Evolutionary conservation across 257 asterid genomes (phyloP), one percentile per base, ranked within the genome.

Genomic region (Solanum okadae): DNA sequence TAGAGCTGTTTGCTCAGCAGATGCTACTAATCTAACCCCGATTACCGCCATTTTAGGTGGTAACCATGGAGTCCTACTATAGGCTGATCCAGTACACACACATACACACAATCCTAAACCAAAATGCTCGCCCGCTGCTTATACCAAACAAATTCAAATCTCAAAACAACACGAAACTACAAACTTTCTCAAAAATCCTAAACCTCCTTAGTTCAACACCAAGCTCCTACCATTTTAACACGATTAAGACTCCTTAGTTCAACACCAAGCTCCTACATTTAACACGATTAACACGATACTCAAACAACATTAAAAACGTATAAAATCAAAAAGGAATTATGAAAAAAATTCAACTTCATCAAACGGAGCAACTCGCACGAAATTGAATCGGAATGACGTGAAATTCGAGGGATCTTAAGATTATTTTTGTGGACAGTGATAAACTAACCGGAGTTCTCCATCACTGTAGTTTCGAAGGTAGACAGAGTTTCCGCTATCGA

Each of bases 381-480:
- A 79, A 40, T 78, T 40, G 61, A 79, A 46, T 79, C 14, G 67
- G 65, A 10, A 29, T 46, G 85, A 46, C 33, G 6, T 44, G 40
- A 27, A 44, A 82, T 29, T 46, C 8, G 40, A 82, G 86, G 33
- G 70, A 82, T 82, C 70, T 79, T 79, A 44, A 79, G 38, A 44
- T 79, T 42, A 44, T 46, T 44, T 42, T 46, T 25, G 65, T 27
- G 65, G 20, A 49, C 40, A 18, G 3, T 82, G 70, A 46, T 49
- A 82, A 82, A 40, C 86, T 82, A 18, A 82, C 86, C 86, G 12
- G 86, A 82, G 86, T 82, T 82, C 68, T 49, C 86, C 86, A 82
- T 82, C 34, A 40, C n/a, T 40, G 13, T n/a, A 40, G 5, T n/a
- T 49, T 5, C 20, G 85, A 20, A 44, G 68, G 40, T 7, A 5